Evolutionary conservation across 2,329 filamentous ascomycete genomes (phyloP).

Genomic region (Davidsoniella virescens): DNA sequence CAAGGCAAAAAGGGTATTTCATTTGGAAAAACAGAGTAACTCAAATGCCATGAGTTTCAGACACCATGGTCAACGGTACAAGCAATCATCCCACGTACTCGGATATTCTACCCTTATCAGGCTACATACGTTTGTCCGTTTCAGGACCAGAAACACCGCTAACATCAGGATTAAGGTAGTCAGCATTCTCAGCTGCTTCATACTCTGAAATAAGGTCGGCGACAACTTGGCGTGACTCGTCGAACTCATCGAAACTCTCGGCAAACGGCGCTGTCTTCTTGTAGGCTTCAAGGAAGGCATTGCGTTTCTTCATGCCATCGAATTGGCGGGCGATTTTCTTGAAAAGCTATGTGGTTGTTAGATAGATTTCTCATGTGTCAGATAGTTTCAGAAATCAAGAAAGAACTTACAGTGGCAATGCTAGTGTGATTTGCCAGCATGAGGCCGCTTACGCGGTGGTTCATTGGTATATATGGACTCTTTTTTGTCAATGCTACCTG

Average conservation of each 20-base stretch:
- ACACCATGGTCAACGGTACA: background rate
- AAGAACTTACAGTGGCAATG: conserved; percentile 52
- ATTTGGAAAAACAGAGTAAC: too few relatives aligned
- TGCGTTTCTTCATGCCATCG: conserved; percentile 84
- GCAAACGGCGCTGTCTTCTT: conserved; percentile 90
- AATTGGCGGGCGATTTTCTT: conserved; percentile 87
- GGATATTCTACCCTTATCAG: background rate
- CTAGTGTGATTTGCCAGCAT: conserved; percentile 98
- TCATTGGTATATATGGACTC: conserved; percentile 87
- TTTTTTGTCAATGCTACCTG: conserved; percentile 94
- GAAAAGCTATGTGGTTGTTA: conserved; percentile 44
- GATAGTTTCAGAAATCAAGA: background rate
- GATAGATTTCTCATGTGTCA: background rate
- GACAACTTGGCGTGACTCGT: conserved; percentile 84
- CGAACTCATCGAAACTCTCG: conserved; percentile 85
- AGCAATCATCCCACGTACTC: background rate
- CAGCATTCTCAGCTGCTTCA: conserved; percentile 78
- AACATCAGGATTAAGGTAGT: conserved; percentile 69
- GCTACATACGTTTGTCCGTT: conserved; percentile 9
- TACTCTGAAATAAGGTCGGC: conserved; percentile 86
- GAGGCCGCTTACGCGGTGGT: conserved; percentile 82
- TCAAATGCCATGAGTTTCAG: too few relatives aligned
- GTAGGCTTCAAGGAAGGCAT: conserved; percentile 91
- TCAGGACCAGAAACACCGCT: conserved; percentile 22
- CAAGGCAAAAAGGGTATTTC: too few relatives aligned